phyloP scores from a whole-genome alignment of 176 grass and related monocot species.

The Secale cereale region DNA sequence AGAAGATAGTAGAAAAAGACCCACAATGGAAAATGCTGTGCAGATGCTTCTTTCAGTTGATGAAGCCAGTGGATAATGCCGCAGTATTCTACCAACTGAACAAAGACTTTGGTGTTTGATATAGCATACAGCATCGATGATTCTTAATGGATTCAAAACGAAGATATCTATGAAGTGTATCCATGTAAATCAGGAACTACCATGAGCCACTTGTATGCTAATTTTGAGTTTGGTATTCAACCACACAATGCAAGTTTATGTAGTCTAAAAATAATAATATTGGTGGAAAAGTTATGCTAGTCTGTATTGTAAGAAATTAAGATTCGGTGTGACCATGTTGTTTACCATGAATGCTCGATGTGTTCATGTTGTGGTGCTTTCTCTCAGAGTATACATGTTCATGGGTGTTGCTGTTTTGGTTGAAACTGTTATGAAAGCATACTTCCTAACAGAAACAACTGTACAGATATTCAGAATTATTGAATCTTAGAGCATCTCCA shows the following conservation, averaged over 20 bases:
- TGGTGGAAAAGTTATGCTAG: neutral
- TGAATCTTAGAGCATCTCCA: neutral
- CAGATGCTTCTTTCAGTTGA: constrained; percentile 48
- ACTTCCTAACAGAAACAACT: neutral
- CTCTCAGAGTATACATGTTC: neutral
- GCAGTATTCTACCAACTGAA: neutral
- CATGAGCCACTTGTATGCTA: neutral
- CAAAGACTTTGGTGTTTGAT: neutral
- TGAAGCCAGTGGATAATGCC: constrained; percentile 6
- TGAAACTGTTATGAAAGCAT: neutral
- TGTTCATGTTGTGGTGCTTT: neutral
- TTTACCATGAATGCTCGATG: neutral
- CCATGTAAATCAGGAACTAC: neutral
- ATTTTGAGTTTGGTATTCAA: neutral
- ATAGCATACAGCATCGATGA: neutral
- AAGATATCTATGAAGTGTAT: neutral
- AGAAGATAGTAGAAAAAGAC: constrained; percentile 44
- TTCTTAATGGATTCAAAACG: neutral
- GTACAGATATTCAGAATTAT: neutral
- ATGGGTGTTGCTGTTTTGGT: neutral
- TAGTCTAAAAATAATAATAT: neutral
- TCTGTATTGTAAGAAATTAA: neutral
- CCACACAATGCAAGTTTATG: neutral
- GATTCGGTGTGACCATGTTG: neutral
- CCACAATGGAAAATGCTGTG: constrained; percentile 36